Evolutionary conservation across 257 asterid genomes (phyloP), one percentile per base, ranked within the genome.

Genomic region (Nicotiana undulata): DNA sequence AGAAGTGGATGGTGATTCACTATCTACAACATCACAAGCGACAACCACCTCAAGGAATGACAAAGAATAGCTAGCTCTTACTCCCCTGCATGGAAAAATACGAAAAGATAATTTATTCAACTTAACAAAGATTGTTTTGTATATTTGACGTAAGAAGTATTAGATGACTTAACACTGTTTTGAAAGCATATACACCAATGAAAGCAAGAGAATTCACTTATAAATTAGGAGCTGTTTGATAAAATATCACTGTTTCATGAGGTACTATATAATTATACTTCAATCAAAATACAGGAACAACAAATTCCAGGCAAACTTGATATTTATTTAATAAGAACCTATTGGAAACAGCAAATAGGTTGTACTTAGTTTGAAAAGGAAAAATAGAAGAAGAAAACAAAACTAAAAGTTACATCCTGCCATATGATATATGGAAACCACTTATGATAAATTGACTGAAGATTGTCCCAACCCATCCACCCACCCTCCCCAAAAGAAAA

Each of bases 31-130:
- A 82, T 93, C 97, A 86, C 97, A 93, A 68, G 95, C 90, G 82
- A 95, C 99, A 80, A 91, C 77, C 24, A 93, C 97, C 90, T 95
- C 99, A 86, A 93, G 91, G 83, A 89, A 91, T 79, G 99, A 82
- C 80, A 95, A 88, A 70, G 99, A 88, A 85, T 81, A 34, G 86
- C 94, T 84, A 82, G 99, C 93, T 58, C 90, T 97, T 83, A 93
- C 85, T 76, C 93, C 99, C 95, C 99, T 95, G 90, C 75, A 32
- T 51, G 63, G 49, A 72, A 75, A 59, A 59, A 46, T 46, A 72
- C 78, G 17, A 22, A 49, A 49, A 29, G 78, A 81, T 12, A 32
- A 32, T 56, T 29, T 63, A 22, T 77, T 55, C 82, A 74, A 49
- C 64, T 79, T 24, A 20, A 83, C 24, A 20, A 68, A 37, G 32